Evolutionary conservation across 129 eudicot species (phyloP).

Genomic region (Helichrysum umbraculigerum): DNA sequence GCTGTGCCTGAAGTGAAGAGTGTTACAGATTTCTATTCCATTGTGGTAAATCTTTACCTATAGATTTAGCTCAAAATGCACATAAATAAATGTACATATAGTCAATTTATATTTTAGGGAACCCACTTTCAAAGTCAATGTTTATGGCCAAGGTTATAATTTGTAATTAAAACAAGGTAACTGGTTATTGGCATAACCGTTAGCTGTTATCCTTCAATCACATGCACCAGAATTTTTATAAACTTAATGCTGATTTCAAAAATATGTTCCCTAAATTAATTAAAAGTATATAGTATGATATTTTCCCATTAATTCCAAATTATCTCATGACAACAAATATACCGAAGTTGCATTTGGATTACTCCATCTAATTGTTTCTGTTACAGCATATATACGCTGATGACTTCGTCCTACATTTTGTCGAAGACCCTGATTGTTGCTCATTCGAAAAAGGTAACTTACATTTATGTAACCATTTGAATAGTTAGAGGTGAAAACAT

Average conservation of each 20-base stretch:
- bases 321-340: background rate
- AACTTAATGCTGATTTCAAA: background rate
- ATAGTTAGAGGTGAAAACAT: background rate
- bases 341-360: background rate
- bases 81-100: background rate
- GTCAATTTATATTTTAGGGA: conserved; percentile 15
- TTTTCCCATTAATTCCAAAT: background rate
- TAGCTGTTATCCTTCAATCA: background rate
- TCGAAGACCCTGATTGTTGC: conserved; percentile 84
- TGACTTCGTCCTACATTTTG: conserved; percentile 85
- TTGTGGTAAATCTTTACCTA: conserved; percentile 59
- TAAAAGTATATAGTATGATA: background rate
- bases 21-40: conserved; percentile 54
- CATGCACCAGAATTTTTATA: background rate
- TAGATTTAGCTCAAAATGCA: background rate
- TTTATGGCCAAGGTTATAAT: background rate
- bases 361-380: conserved; percentile 14
- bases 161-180: background rate
- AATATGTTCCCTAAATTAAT: background rate
- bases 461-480: too few relatives aligned
- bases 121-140: background rate
- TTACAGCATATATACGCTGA: conserved; percentile 87
- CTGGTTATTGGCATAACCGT: background rate
- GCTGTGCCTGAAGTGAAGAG: conserved; percentile 72
- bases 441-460: conserved; percentile 93